Evolutionary conservation across 768 basidiomycete genomes (phyloP).

Genomic region (Mycena pura): DNA sequence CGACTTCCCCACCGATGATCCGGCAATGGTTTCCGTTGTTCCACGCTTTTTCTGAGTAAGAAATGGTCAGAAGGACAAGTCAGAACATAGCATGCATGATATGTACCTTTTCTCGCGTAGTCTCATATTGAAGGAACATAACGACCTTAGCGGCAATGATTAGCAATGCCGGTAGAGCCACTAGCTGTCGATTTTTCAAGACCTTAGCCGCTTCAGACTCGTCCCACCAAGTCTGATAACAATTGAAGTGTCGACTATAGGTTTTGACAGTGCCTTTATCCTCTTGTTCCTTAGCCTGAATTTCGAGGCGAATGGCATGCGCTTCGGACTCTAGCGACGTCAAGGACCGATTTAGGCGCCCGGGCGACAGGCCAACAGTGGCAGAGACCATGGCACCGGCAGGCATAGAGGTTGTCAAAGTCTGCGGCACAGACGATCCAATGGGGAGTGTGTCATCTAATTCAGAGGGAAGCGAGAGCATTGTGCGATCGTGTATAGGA

Average conservation of each 20-base stretch:
- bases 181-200: conserved; percentile 2
- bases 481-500: too few species aligned
- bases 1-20: conserved; percentile 34
- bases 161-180: conserved; percentile 31
- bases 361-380: too few species aligned
- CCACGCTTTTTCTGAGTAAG: conserved; percentile 16
- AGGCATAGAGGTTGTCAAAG: too few species aligned
- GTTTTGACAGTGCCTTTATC: conserved; percentile 34
- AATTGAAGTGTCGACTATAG: conserved; percentile 35
- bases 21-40: conserved; percentile 22
- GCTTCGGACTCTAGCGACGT: not conserved
- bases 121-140: conserved; percentile 38
- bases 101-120: conserved; percentile 36
- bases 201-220: conserved; percentile 18
- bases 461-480: too few species aligned
- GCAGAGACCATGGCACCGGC: too few species aligned
- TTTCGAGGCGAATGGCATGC: conserved; percentile 3
- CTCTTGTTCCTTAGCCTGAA: conserved; percentile 14
- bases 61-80: not conserved
- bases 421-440: too few species aligned
- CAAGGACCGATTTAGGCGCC: not conserved
- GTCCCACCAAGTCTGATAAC: conserved; percentile 34
- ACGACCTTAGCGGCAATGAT: conserved; percentile 38
- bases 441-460: too few species aligned
- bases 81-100: too few species aligned